These are phyloP conservation scores for Uncinocarpus reesii DNA, from an alignment of 2,329 filamentous ascomycete genomes.

Conservation along the genomic window DNA sequence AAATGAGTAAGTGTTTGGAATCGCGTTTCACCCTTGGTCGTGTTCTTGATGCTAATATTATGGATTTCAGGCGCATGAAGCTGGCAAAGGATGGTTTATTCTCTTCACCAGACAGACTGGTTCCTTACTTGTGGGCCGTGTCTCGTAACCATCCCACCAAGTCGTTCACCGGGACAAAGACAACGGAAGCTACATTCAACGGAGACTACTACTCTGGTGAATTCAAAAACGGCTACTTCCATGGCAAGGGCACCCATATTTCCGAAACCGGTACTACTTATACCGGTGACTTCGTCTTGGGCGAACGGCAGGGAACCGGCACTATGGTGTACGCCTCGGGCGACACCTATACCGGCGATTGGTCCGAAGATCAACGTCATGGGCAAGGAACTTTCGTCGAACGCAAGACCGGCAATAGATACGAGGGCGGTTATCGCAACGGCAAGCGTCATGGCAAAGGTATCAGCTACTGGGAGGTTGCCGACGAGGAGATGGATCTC, in stretches of 20 bases:
- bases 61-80: constrained; percentile 23
- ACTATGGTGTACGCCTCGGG: constrained; percentile 48
- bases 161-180: constrained; percentile 39
- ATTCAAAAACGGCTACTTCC: constrained; percentile 41
- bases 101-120: constrained; percentile 30
- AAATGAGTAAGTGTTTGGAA: constrained; percentile 25
- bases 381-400: constrained; percentile 50
- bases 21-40: background rate
- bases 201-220: constrained; percentile 48
- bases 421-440: constrained; percentile 50
- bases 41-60: constrained; percentile 13
- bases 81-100: constrained; percentile 30
- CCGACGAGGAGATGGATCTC: constrained; percentile 49
- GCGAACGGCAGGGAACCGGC: constrained; percentile 46
- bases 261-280: constrained; percentile 47
- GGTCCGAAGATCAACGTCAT: constrained; percentile 40
- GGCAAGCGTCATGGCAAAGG: constrained; percentile 53
- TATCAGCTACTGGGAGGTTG: constrained; percentile 52
- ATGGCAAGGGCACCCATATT: constrained; percentile 47
- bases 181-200: constrained; percentile 44
- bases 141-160: constrained; percentile 38
- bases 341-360: constrained; percentile 40
- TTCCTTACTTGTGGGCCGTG: constrained; percentile 38
- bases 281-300: constrained; percentile 44
- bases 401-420: constrained; percentile 49